These are phyloP conservation scores for Cutaneotrichosporon mucoides DNA, from an alignment of 1,284 basidiomycete species.

Conservation along the genomic window DNA sequence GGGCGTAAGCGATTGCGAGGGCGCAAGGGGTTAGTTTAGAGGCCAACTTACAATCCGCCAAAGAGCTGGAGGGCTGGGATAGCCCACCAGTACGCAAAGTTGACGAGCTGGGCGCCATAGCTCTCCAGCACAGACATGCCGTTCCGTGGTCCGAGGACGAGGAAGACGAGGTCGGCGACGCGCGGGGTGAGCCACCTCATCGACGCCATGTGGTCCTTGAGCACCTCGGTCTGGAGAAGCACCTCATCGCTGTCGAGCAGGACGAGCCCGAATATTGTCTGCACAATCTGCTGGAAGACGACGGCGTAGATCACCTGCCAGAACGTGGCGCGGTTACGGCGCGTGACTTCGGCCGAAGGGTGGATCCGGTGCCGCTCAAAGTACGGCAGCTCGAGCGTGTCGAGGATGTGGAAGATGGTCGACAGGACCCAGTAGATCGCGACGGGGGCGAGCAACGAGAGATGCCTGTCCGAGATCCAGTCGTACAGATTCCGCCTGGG, in stretches of 20 bases:
- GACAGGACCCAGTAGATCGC: constrained; percentile 84
- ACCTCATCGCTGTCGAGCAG: constrained; percentile 61
- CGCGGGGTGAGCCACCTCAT: constrained; percentile 52
- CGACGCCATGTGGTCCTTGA: constrained; percentile 55
- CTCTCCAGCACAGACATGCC: constrained; percentile 47
- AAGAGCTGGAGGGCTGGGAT: constrained; percentile 73
- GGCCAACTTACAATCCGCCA: constrained; percentile 70
- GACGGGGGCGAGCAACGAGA: constrained; percentile 72
- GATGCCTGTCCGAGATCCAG: constrained; percentile 65
- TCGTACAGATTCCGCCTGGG: constrained; percentile 56
- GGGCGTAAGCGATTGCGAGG: constrained; percentile 9
- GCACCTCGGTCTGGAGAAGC: constrained; percentile 36
- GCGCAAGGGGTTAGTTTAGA: too few species aligned
- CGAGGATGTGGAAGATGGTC: constrained; percentile 74
- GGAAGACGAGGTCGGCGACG: constrained; percentile 52
- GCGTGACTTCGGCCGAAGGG: constrained; percentile 72
- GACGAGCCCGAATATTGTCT: constrained; percentile 69
- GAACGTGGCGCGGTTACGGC: constrained; percentile 71
- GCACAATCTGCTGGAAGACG: constrained; percentile 78
- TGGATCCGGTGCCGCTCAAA: constrained; percentile 85
- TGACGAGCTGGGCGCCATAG: constrained; percentile 58
- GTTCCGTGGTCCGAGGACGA: constrained; percentile 49
- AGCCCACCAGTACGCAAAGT: constrained; percentile 90
- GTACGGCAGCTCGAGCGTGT: constrained; percentile 68
- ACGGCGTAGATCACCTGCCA: constrained; percentile 72